Evolutionary conservation across 495 filamentous ascomycete species (phyloP).

Genomic region (Poronia punctata): DNA sequence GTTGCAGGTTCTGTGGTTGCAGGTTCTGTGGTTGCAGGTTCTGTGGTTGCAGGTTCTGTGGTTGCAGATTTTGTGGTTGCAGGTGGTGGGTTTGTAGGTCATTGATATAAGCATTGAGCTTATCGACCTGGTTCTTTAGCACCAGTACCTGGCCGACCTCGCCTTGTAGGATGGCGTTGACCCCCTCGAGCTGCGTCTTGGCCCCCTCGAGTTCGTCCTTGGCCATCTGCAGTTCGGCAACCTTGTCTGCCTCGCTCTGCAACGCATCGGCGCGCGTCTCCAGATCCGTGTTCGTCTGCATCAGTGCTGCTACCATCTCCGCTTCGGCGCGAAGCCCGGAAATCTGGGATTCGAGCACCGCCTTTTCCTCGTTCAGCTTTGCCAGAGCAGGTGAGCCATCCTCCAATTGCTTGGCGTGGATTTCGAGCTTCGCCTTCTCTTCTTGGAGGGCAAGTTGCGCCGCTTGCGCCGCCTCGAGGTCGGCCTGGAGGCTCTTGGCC

Average conservation of each 20-base stretch:
- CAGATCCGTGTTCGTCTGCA: constrained; percentile 25
- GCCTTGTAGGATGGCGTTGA: neutral
- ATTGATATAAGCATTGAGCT: constrained; percentile 4
- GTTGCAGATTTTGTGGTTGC: no score
- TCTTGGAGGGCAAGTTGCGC: constrained; percentile 9
- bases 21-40: neutral
- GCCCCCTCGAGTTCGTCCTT: constrained; percentile 12
- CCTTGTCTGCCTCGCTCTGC: constrained; percentile 18
- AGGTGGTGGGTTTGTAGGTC: constrained; percentile 1
- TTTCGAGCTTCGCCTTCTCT: constrained; percentile 21
- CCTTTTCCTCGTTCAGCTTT: constrained; percentile 21
- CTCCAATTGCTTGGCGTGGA: constrained; percentile 16
- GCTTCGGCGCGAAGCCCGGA: constrained; percentile 29
- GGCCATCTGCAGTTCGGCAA: constrained; percentile 17
- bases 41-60: constrained; percentile 1
- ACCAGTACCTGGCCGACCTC: constrained; percentile 3
- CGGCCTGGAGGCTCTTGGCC: constrained; percentile 17
- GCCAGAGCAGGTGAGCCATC: constrained; percentile 6
- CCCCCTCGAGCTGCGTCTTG: constrained; percentile 3
- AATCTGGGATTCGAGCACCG: constrained; percentile 25
- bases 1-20: no score
- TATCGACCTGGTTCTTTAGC: constrained; percentile 7
- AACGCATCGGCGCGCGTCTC: constrained; percentile 18
- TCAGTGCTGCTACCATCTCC: constrained; percentile 25
- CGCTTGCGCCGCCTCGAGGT: constrained; percentile 15